Conservation (phyloP, 2,329 filamentous ascomycete species). For the Lasiodiplodia citricola region DNA sequence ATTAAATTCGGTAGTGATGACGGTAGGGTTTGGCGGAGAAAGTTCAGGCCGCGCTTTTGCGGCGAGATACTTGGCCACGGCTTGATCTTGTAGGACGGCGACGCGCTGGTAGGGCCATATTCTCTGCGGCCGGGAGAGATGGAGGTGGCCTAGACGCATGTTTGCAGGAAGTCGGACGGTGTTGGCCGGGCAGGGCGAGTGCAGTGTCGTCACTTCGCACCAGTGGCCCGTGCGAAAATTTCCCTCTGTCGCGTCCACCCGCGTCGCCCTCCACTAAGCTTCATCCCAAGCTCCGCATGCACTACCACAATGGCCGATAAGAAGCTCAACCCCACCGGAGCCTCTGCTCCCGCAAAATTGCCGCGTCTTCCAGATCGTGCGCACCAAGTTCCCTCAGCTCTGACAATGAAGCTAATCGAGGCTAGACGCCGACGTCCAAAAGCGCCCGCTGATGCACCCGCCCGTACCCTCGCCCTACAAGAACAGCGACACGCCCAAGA, state of each 20-base stretch:
- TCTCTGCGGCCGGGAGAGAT: constrained; percentile 12
- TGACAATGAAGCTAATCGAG: constrained; percentile 16
- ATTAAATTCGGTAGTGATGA: constrained; percentile 81
- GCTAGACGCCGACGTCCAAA: constrained; percentile 55
- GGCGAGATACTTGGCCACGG: constrained; percentile 21
- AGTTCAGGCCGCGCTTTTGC: constrained; percentile 26
- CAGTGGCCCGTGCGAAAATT: constrained; percentile 10
- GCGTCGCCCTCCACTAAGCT: constrained; percentile 26
- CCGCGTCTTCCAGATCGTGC: constrained; percentile 34
- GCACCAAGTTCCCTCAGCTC: background rate
- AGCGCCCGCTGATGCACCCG: constrained; percentile 64
- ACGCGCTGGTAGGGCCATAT: constrained; percentile 15
- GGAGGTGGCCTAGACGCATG: constrained; percentile 21
- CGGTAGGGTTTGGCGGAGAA: constrained; percentile 56
- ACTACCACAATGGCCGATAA: background rate
- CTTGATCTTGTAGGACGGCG: constrained; percentile 20
- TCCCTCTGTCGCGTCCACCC: constrained; percentile 22
- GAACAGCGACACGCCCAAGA: constrained; percentile 55
- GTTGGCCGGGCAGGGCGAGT: background rate
- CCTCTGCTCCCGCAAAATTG: background rate
- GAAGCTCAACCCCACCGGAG: background rate
- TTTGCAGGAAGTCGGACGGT: background rate
- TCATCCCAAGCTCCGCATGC: constrained; percentile 18
- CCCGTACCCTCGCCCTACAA: constrained; percentile 61
- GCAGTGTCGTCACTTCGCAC: background rate